These are phyloP conservation scores for Begonia masoniana DNA, from an alignment of 306 rosid genomes.

Conservation along the genomic window DNA sequence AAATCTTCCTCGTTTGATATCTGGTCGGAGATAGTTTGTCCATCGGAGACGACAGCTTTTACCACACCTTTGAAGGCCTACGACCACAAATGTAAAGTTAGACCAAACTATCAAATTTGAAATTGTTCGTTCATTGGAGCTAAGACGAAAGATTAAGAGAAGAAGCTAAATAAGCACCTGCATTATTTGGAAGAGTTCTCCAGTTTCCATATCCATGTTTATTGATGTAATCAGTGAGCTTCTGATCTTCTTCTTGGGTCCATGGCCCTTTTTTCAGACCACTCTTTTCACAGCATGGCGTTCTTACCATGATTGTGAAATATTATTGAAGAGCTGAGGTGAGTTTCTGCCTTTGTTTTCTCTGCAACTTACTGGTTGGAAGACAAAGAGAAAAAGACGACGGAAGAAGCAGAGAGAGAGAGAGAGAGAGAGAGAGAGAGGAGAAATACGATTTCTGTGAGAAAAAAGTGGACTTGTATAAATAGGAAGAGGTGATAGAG, in stretches of 20 bases:
- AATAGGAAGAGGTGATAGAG: slow-evolving; percentile 22
- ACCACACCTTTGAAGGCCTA: slow-evolving; percentile 90
- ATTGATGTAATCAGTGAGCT: slow-evolving; percentile 60
- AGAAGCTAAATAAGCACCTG: slow-evolving; percentile 31
- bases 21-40: slow-evolving; percentile 96
- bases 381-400: not conserved
- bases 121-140: not conserved
- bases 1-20: slow-evolving; percentile 81
- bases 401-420: slow-evolving; percentile 1
- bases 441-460: slow-evolving; percentile 30
- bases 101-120: not conserved
- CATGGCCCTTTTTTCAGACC: slow-evolving; percentile 97
- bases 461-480: slow-evolving; percentile 26
- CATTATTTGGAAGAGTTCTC: slow-evolving; percentile 96
- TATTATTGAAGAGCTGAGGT: not conserved
- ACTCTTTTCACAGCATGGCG: slow-evolving; percentile 84
- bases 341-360: not conserved
- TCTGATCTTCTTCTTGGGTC: slow-evolving; percentile 86
- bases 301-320: slow-evolving; percentile 52
- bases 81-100: not conserved
- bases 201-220: slow-evolving; percentile 87
- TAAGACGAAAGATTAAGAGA: not conserved
- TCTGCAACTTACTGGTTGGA: not conserved
- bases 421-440: slow-evolving; percentile 7
- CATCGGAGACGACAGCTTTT: slow-evolving; percentile 95